A percentile compares a stretch with the other conserved stretches of the same genome.
Conservation (phyloP, 768 basidiomycete genomes). For the Cystofilobasidium macerans region DNA sequence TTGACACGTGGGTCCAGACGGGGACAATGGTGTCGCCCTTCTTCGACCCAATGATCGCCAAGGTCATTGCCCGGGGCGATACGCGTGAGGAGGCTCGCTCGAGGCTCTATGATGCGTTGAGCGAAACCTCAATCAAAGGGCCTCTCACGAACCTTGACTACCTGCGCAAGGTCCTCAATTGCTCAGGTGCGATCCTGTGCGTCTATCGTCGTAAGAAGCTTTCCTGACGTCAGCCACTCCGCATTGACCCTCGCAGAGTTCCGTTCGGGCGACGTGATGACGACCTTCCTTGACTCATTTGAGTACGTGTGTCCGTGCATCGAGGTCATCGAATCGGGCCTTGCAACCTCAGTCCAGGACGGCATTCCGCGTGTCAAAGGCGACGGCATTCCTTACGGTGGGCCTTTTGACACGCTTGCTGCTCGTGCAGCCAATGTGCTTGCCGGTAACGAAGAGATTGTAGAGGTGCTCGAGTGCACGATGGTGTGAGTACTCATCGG, state of each 20-base stretch:
- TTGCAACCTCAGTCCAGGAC: slow-evolving; percentile 44
- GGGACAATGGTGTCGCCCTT: slow-evolving; percentile 43
- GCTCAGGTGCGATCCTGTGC: slow-evolving; percentile 28
- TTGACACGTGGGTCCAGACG: slow-evolving; percentile 47
- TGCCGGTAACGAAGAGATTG: slow-evolving; percentile 46
- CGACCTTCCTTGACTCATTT: slow-evolving; percentile 30
- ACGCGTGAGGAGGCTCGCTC: slow-evolving; percentile 45
- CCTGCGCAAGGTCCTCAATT: slow-evolving; percentile 43
- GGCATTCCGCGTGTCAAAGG: slow-evolving; percentile 48
- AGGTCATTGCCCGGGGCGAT: slow-evolving; percentile 48
- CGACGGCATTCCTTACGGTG: slow-evolving; percentile 53
- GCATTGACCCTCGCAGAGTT: slow-evolving; percentile 41
- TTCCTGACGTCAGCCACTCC: slow-evolving; percentile 33
- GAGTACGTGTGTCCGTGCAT: slow-evolving; percentile 1
- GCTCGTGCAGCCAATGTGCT: slow-evolving; percentile 51
- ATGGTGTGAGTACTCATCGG: slow-evolving; percentile 27
- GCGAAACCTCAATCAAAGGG: slow-evolving; percentile 44
- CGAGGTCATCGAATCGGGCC: not conserved
- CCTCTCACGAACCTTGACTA: slow-evolving; percentile 54
- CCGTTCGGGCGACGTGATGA: slow-evolving; percentile 29
- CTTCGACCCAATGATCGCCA: slow-evolving; percentile 43
- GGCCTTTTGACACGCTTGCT: slow-evolving; percentile 54
- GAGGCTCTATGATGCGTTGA: slow-evolving; percentile 42
- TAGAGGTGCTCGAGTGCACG: slow-evolving; percentile 50
- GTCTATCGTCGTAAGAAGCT: slow-evolving; percentile 37